phyloP scores from a whole-genome alignment of 495 filamentous ascomycete genomes.

The Mytilinidion resinicola region DNA sequence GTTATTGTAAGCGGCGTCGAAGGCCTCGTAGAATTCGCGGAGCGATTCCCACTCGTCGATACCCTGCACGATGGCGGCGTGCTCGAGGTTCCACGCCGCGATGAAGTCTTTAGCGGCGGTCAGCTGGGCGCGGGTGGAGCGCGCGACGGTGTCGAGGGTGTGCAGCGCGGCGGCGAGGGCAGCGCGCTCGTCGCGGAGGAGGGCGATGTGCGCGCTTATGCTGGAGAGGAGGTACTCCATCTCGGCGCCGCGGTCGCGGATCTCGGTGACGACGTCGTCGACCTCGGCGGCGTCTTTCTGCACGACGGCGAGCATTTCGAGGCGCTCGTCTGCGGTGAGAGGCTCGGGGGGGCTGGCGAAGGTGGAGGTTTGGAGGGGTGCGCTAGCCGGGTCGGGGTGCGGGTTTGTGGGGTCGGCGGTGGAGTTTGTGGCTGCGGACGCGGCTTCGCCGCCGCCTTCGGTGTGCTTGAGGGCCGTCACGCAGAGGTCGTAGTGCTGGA shows the following conservation, averaged over 20 bases:
- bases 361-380: constrained; percentile 11
- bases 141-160: constrained; percentile 47
- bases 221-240: constrained; percentile 66
- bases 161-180: constrained; percentile 10
- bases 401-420: background rate
- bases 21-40: constrained; percentile 72
- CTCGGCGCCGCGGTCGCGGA: constrained; percentile 64
- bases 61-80: constrained; percentile 37
- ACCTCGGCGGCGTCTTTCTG: constrained; percentile 78
- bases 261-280: constrained; percentile 81
- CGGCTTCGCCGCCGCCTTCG: constrained; percentile 76
- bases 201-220: constrained; percentile 53
- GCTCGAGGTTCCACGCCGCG: constrained; percentile 67
- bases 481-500: constrained; percentile 91
- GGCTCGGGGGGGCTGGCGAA: constrained; percentile 57
- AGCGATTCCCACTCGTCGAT: constrained; percentile 55
- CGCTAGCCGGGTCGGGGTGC: constrained; percentile 21
- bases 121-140: constrained; percentile 59
- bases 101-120: constrained; percentile 65
- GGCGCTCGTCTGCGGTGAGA: constrained; percentile 66
- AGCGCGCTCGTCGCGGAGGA: constrained; percentile 38
- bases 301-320: constrained; percentile 77
- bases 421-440: constrained; percentile 46
- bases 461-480: constrained; percentile 87
- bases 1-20: constrained; percentile 73